Conservation (phyloP, 352 stramenopile species). For the Globisporangium nunn region DNA sequence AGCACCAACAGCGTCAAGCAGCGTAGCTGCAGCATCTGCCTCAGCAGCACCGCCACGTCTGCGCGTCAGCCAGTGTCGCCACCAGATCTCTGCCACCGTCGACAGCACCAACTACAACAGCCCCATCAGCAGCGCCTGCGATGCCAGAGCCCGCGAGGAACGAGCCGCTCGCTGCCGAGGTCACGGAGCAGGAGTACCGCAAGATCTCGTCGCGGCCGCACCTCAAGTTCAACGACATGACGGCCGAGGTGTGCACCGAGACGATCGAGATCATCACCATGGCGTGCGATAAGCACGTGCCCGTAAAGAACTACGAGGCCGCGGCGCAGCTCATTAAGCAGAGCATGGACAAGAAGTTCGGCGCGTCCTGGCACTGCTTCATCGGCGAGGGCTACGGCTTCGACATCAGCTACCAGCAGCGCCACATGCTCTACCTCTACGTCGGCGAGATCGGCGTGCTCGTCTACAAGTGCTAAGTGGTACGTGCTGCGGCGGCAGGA, state of each 20-base stretch:
- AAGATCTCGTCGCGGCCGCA: constrained; percentile 81
- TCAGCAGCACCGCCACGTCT: too few relatives aligned
- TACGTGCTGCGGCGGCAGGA: too few relatives aligned
- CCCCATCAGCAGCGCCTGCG: too few relatives aligned
- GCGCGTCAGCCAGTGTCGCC: too few relatives aligned
- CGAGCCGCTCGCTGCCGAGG: constrained; percentile 27
- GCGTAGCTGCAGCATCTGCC: too few relatives aligned
- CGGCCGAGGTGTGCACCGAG: constrained; percentile 91
- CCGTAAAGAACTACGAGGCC: constrained; percentile 92
- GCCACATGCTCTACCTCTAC: constrained; percentile 93
- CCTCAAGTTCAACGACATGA: constrained; percentile 88
- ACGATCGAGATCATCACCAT: constrained; percentile 95
- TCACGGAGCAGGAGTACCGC: constrained; percentile 72
- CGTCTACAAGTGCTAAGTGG: constrained; percentile 91
- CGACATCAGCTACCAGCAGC: constrained; percentile 94
- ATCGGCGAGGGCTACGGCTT: constrained; percentile 96
- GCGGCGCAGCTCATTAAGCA: constrained; percentile 92
- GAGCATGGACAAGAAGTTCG: constrained; percentile 97
- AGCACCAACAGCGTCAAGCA: too few relatives aligned
- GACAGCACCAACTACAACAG: too few relatives aligned
- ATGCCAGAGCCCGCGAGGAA: constrained; percentile 56
- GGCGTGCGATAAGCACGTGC: constrained; percentile 93
- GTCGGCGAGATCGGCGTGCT: constrained; percentile 93
- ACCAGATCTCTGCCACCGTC: too few relatives aligned
- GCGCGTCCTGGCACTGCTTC: constrained; percentile 92